Conservation (phyloP, 2,329 filamentous ascomycete genomes). For the Trichophyton verrucosum region DNA sequence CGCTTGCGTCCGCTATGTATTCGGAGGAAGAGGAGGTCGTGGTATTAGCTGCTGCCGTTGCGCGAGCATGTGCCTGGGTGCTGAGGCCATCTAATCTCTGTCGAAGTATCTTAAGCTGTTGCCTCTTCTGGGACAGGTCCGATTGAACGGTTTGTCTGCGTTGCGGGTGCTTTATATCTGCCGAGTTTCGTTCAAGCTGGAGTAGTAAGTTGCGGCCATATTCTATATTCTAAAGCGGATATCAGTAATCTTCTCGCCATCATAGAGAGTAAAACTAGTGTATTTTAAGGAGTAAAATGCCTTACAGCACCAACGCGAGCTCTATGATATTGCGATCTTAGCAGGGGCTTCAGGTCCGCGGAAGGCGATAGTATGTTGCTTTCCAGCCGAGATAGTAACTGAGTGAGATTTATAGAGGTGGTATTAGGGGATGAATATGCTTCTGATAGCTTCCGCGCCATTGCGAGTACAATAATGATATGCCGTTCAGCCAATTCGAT, state of each 20-base stretch:
- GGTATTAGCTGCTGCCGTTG: neutral
- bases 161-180: slow-evolving; percentile 27
- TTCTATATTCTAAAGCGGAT: slow-evolving; percentile 30
- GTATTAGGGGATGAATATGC: slow-evolving; percentile 18
- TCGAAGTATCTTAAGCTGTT: slow-evolving; percentile 24
- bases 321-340: slow-evolving; percentile 31
- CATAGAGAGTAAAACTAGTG: too few relatives aligned
- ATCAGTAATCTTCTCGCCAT: neutral
- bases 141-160: slow-evolving; percentile 28
- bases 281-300: slow-evolving; percentile 1
- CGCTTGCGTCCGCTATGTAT: slow-evolving; percentile 6
- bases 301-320: slow-evolving; percentile 31
- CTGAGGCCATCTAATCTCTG: slow-evolving; percentile 23
- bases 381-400: slow-evolving; percentile 33
- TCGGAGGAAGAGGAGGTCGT: neutral
- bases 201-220: slow-evolving; percentile 33
- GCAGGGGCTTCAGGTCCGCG: slow-evolving; percentile 27
- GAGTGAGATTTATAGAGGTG: slow-evolving; percentile 29
- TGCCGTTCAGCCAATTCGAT: neutral
- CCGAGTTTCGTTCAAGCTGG: slow-evolving; percentile 30
- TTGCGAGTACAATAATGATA: neutral
- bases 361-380: slow-evolving; percentile 31
- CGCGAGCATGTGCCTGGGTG: slow-evolving; percentile 15
- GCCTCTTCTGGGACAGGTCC: slow-evolving; percentile 29
- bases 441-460: slow-evolving; percentile 12